Percentiles rank a stretch among this genome's conserved stretches.
Conservation (phyloP, 257 asterid genomes). For the Agastache rugosa region DNA sequence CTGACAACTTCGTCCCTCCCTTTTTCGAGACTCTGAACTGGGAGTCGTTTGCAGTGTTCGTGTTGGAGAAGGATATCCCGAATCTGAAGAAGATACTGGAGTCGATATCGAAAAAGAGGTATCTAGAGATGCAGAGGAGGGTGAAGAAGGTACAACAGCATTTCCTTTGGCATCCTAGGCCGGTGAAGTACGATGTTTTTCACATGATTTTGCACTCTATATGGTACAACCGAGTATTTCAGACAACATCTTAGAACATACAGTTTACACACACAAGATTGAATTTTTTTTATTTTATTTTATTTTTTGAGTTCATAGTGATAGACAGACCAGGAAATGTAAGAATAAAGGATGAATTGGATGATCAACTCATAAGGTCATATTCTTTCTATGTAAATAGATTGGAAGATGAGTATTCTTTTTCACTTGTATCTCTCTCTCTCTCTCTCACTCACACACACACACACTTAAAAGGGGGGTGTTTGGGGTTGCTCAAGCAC, state of each 20-base stretch:
- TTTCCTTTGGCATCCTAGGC: constrained; percentile 87
- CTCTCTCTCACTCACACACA: no score
- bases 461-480: no score
- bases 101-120: constrained; percentile 64
- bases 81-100: constrained; percentile 68
- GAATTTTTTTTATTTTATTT: not conserved
- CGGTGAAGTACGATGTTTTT: constrained; percentile 76
- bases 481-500: no score
- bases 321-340: constrained; percentile 6
- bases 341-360: constrained; percentile 5
- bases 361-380: not conserved
- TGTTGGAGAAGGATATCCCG: constrained; percentile 79
- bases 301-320: constrained; percentile 11
- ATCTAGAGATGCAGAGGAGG: constrained; percentile 67
- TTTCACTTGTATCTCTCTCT: not conserved
- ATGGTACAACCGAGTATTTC: constrained; percentile 79
- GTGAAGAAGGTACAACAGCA: constrained; percentile 83
- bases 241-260: constrained; percentile 39
- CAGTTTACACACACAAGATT: not conserved
- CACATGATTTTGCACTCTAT: constrained; percentile 87
- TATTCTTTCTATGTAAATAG: constrained; percentile 31
- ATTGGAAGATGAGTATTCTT: constrained; percentile 11
- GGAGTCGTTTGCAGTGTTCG: constrained; percentile 87
- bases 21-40: constrained; percentile 81
- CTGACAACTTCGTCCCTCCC: constrained; percentile 87